phyloP scores from a whole-genome alignment of 208 protist species.

The Angomonas deanei region DNA sequence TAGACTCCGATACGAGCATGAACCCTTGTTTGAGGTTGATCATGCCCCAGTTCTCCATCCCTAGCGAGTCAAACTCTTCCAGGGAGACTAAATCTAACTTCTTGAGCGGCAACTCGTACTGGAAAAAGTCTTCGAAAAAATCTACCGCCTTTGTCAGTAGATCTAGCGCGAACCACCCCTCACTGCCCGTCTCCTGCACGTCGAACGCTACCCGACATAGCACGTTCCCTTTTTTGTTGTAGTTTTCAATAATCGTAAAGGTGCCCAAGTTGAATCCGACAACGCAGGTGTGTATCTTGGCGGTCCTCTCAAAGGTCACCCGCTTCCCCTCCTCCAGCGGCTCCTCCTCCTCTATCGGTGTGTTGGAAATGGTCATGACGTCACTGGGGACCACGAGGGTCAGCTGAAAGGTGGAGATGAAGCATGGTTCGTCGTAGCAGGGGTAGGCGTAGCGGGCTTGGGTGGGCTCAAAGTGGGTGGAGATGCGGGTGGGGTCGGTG shows the following conservation, averaged over 20 bases:
- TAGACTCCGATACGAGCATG: conserved; percentile 58
- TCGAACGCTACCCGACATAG: conserved; percentile 64
- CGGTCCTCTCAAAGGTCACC: conserved; percentile 37
- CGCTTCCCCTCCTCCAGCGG: conserved; percentile 3
- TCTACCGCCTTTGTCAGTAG: conserved; percentile 76
- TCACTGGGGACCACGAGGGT: conserved; percentile 27
- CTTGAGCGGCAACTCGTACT: conserved; percentile 76
- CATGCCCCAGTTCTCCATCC: conserved; percentile 91
- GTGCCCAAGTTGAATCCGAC: conserved; percentile 88
- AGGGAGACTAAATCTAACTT: conserved; percentile 85
- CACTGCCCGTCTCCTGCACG: conserved; percentile 16
- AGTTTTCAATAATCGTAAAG: conserved; percentile 82
- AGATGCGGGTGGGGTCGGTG: conserved; percentile 27
- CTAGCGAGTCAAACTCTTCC: conserved; percentile 29
- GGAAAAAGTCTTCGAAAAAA: conserved; percentile 88
- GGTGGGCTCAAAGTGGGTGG: conserved; percentile 67
- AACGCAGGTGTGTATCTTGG: conserved; percentile 49
- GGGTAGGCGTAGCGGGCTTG: conserved; percentile 48
- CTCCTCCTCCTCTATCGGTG: conserved; percentile 22
- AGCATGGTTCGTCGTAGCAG: conserved; percentile 69
- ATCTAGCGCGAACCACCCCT: conserved; percentile 84
- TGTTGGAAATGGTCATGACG: conserved; percentile 50
- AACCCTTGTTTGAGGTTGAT: conserved; percentile 72
- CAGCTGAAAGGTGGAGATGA: conserved; percentile 45
- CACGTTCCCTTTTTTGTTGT: conserved; percentile 22